Evolutionary conservation across 2,329 filamentous ascomycete genomes (phyloP).

Genomic region (Alternaria sp.): DNA sequence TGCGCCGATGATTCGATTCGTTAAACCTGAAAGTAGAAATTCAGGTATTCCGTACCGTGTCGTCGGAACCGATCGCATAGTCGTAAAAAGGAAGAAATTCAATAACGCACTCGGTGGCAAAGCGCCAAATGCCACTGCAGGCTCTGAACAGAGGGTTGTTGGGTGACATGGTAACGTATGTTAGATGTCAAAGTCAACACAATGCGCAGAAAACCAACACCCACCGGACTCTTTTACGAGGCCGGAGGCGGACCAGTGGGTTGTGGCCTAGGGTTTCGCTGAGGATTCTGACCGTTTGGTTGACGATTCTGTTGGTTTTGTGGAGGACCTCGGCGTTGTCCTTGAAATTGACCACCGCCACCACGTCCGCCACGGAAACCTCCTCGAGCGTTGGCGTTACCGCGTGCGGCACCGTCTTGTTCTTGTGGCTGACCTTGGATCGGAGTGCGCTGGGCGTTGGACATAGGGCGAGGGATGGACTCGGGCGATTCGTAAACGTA

Average conservation of each 20-base stretch:
- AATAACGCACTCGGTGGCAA: constrained; percentile 37
- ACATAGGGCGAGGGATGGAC: constrained; percentile 85
- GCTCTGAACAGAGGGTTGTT: constrained; percentile 43
- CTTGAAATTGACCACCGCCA: constrained; percentile 45
- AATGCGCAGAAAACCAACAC: constrained; percentile 40
- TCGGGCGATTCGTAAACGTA: constrained; percentile 99
- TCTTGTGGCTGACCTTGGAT: constrained; percentile 40
- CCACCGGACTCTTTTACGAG: constrained; percentile 17
- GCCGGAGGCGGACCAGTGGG: constrained; percentile 42
- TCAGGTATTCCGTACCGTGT: constrained; percentile 49
- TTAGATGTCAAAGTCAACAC: constrained; percentile 33
- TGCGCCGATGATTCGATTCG: constrained; percentile 46
- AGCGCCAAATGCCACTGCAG: constrained; percentile 33
- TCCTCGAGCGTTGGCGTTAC: constrained; percentile 35
- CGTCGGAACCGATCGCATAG: constrained; percentile 42
- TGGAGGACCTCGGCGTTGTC: constrained; percentile 38
- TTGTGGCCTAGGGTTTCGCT: constrained; percentile 46
- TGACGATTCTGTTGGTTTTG: constrained; percentile 44
- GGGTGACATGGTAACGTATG: constrained; percentile 33
- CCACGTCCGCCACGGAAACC: constrained; percentile 47
- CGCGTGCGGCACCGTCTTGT: constrained; percentile 34
- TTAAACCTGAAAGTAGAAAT: constrained; percentile 39
- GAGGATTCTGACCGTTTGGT: constrained; percentile 48
- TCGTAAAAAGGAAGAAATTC: constrained; percentile 36
- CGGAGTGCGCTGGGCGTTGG: constrained; percentile 56